Percentiles rank a stretch among this genome's conserved stretches.
phyloP scores from a whole-genome alignment of 345 rosid species.

The Linum usitatissimum region DNA sequence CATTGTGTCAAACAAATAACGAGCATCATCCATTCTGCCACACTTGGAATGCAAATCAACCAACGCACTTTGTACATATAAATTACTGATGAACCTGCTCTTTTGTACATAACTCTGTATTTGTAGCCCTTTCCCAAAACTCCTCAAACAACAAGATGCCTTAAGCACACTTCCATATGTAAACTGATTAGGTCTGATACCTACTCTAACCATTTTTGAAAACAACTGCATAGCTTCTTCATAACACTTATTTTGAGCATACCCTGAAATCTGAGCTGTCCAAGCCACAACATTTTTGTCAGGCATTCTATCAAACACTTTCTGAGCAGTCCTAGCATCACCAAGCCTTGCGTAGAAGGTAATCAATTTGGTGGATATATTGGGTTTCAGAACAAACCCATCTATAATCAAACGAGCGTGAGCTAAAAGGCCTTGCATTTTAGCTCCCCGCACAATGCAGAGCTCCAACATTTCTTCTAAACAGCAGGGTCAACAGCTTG shows the following conservation, averaged over 20 bases:
- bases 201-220: constrained; percentile 11
- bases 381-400: constrained; percentile 7
- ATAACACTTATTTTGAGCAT: constrained; percentile 11
- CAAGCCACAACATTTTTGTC: constrained; percentile 17
- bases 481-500: too few relatives aligned
- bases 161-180: constrained; percentile 20
- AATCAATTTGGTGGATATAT: constrained; percentile 14
- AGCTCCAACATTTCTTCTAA: too few relatives aligned
- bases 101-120: constrained; percentile 20
- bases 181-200: constrained; percentile 18
- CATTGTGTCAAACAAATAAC: constrained; percentile 16
- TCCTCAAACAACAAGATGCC: constrained; percentile 19
- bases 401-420: constrained; percentile 15
- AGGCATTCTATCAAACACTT: constrained; percentile 18
- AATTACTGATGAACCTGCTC: constrained; percentile 15
- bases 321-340: constrained; percentile 6
- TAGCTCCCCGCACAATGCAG: too few relatives aligned
- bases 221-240: constrained; percentile 15
- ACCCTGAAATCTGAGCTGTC: constrained; percentile 23
- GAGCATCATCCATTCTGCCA: constrained; percentile 17
- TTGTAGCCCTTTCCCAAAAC: constrained; percentile 20
- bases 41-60: constrained; percentile 24
- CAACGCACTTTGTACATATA: constrained; percentile 21
- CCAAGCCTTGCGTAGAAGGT: constrained; percentile 9
- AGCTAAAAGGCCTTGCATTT: constrained; percentile 8